A percentile compares a stretch with the other conserved stretches of the same genome.
phyloP scores from a whole-genome alignment of 805 yeast species.

The Kluyveromyces wickerhamii region DNA sequence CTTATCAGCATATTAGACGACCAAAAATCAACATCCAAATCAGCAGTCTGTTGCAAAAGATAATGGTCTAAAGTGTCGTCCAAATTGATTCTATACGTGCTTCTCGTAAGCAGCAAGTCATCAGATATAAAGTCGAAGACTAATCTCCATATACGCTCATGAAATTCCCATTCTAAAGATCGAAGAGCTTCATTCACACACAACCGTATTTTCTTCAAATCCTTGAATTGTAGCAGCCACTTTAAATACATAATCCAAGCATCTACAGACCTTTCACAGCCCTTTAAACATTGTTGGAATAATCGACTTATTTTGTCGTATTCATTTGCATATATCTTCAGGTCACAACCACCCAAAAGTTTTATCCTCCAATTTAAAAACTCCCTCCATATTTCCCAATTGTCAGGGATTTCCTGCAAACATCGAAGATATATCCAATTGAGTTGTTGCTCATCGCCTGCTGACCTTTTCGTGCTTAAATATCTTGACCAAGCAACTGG shows the following conservation, averaged over 20 bases:
- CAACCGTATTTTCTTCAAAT: slow-evolving; percentile 25
- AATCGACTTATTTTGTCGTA: slow-evolving; percentile 33
- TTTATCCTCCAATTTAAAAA: slow-evolving; percentile 38
- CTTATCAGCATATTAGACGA: slow-evolving; percentile 19
- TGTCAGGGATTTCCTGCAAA: slow-evolving; percentile 16
- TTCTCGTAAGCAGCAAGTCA: slow-evolving; percentile 12
- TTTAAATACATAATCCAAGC: slow-evolving; percentile 48
- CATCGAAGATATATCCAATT: slow-evolving; percentile 34
- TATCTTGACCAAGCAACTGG: slow-evolving; percentile 41
- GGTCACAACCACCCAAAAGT: slow-evolving; percentile 23
- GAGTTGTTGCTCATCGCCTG: slow-evolving; percentile 10
- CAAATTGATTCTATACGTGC: slow-evolving; percentile 6
- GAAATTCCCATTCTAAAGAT: slow-evolving; percentile 11
- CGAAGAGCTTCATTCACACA: slow-evolving; percentile 22
- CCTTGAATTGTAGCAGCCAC: slow-evolving; percentile 36
- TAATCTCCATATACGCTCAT: slow-evolving; percentile 21
- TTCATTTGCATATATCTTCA: slow-evolving; percentile 25
- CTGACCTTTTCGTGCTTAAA: slow-evolving; percentile 21
- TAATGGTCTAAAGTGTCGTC: slow-evolving; percentile 4
- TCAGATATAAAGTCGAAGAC: slow-evolving; percentile 16
- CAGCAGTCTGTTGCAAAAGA: not conserved
- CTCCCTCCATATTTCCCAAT: slow-evolving; percentile 18
- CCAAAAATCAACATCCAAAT: slow-evolving; percentile 15
- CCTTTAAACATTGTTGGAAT: slow-evolving; percentile 40
- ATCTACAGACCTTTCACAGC: slow-evolving; percentile 27